Base-by-base conservation (phyloP, 371 early-diverging fungal genomes). In the Actinomortierella ambigua region DNA sequence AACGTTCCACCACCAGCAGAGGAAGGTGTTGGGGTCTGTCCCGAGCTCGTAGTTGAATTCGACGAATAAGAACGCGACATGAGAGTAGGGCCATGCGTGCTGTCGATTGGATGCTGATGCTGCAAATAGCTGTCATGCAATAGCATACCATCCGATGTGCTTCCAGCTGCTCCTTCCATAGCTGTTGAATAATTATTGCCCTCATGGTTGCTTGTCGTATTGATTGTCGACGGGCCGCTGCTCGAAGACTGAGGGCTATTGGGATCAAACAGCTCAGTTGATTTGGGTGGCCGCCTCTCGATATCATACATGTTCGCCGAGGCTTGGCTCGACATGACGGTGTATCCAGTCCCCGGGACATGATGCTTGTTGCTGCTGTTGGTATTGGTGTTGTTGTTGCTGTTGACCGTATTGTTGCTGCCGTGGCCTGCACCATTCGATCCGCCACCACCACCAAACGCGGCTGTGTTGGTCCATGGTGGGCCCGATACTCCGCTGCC, bases 51-150 rank as follows among this genome's bases (percentile, higher is more conserved):
- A 34, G 34, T 34, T 34, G 73, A 71, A 0, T 61, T 59, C 1
- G 73, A 71, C 5, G 73, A 71, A 56, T 61, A 71, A 5, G 73
- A 65, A 1, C 73, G 66, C 23, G 47, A 62, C 73, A 71, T 71
- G 15, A 50, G 55, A 15, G 65, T 59, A 26, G 66, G 53, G 9
- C 41, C 47, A 50, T 71, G 60, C 1, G 61, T 42, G 23, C 20
- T 47, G 2, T 42, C 53, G 3, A 53, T 6, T 44, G 48, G 59
- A 8, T 44, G 54, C 18, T 23, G 48, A 29, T 49, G 55, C 43
- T 40, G 54, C 13, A n/a, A n/a, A n/a, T n/a, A n/a, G n/a, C n/a
- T n/a, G n/a, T n/a, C 49, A 5, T 40, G 53, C 60, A 53, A 46
- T 53, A 39, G 44, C 28, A 39, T 2, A 1, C 28, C 48, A 22